phyloP scores from a whole-genome alignment of 495 filamentous ascomycete species.

The Penicillium alfredii region DNA sequence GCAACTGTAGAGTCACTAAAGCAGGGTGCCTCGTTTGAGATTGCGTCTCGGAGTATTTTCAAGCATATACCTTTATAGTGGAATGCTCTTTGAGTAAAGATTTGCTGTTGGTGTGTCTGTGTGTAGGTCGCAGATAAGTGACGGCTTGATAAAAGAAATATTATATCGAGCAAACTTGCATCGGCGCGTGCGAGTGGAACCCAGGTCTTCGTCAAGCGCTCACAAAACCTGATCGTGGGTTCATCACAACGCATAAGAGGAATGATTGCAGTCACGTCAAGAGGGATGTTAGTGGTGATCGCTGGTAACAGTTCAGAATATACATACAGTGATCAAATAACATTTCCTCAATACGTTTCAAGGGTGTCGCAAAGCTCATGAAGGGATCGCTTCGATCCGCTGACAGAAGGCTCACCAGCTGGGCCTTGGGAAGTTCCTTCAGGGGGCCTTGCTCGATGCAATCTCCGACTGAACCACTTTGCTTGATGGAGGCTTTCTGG shows the following conservation, averaged over 20 bases:
- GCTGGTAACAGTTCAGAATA: background rate
- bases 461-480: background rate
- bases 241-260: constrained; percentile 19
- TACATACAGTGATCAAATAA: constrained; percentile 15
- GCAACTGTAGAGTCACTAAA: constrained; percentile 17
- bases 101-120: background rate
- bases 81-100: constrained; percentile 3
- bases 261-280: constrained; percentile 11
- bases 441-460: background rate
- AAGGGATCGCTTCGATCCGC: constrained; percentile 11
- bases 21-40: constrained; percentile 7
- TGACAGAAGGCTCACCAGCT: background rate
- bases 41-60: constrained; percentile 3
- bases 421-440: too few relatives aligned
- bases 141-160: constrained; percentile 10
- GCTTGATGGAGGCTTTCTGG: constrained; percentile 5
- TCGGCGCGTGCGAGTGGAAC: constrained; percentile 6
- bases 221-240: constrained; percentile 2
- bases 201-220: constrained; percentile 9
- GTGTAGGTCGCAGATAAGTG: constrained; percentile 3
- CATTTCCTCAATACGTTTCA: constrained; percentile 8
- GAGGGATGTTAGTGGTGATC: background rate
- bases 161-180: constrained; percentile 6
- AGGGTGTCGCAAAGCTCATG: constrained; percentile 4
- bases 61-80: constrained; percentile 9